These are phyloP conservation scores for Rhodotorula sp. DNA, from an alignment of 1,284 basidiomycete genomes.

Conservation along the genomic window DNA sequence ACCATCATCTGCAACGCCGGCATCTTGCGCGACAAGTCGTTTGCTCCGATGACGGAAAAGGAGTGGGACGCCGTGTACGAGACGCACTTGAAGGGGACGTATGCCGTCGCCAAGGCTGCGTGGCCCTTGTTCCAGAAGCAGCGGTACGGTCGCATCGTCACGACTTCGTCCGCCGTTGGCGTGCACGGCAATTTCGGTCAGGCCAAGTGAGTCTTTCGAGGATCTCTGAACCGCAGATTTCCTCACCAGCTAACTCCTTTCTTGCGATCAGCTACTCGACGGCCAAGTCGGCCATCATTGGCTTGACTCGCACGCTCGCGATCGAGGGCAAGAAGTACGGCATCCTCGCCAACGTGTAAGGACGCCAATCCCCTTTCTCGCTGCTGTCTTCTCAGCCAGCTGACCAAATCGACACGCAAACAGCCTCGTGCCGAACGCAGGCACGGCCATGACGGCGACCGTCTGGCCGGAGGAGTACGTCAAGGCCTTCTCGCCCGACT, in stretches of 20 bases:
- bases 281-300: constrained; percentile 91
- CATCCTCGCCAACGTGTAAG: constrained; percentile 72
- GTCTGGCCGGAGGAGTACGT: constrained; percentile 90
- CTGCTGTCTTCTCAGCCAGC: too few species aligned
- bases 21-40: constrained; percentile 71
- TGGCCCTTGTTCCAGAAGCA: constrained; percentile 98
- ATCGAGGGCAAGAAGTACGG: constrained; percentile 91
- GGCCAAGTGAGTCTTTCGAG: constrained; percentile 53
- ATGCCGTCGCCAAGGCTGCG: constrained; percentile 73
- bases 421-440: constrained; percentile 44
- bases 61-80: constrained; percentile 94
- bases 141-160: constrained; percentile 93
- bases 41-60: constrained; percentile 80
- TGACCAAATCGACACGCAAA: too few species aligned
- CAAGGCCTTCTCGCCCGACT: constrained; percentile 94
- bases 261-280: constrained; percentile 62
- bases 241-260: background rate
- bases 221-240: too few species aligned
- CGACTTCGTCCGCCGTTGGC: constrained; percentile 80
- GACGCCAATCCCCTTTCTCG: background rate
- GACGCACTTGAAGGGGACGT: constrained; percentile 71
- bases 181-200: constrained; percentile 81
- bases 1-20: constrained; percentile 88
- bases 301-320: constrained; percentile 82
- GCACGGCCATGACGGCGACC: constrained; percentile 70